Evolutionary conservation across 2,329 filamentous ascomycete species (phyloP).

Genomic region (Exophiala oligosperma): DNA sequence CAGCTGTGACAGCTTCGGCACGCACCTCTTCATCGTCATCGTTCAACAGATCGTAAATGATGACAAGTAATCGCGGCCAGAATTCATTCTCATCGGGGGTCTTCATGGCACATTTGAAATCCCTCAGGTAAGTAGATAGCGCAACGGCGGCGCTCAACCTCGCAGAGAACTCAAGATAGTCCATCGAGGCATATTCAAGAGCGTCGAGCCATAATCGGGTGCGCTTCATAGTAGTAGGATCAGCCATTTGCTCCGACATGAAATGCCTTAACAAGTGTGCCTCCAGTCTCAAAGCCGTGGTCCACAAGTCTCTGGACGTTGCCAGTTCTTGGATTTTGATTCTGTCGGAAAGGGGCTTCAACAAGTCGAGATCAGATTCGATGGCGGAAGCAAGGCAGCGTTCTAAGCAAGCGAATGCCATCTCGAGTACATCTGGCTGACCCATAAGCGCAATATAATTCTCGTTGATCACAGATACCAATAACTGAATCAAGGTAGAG

Average conservation of each 20-base stretch:
- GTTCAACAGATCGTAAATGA: constrained; percentile 73
- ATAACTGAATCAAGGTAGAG: constrained; percentile 1
- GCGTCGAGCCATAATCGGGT: constrained; percentile 10
- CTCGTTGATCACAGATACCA: constrained; percentile 8
- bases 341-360: background rate
- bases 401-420: constrained; percentile 11
- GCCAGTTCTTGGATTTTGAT: constrained; percentile 5
- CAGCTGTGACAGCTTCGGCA: constrained; percentile 53
- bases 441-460: background rate
- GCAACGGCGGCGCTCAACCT: constrained; percentile 21
- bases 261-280: constrained; percentile 7
- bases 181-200: constrained; percentile 14
- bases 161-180: constrained; percentile 26
- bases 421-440: constrained; percentile 10
- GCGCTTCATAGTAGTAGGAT: background rate
- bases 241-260: background rate
- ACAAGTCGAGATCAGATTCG: background rate
- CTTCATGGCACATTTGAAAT: background rate
- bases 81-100: constrained; percentile 3
- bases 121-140: constrained; percentile 12
- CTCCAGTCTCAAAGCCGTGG: constrained; percentile 11
- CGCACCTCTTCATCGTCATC: constrained; percentile 93
- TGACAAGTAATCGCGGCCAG: constrained; percentile 32
- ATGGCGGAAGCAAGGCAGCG: constrained; percentile 2
- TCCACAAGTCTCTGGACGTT: constrained; percentile 13